Evolutionary conservation across 306 rosid genomes (phyloP).

Genomic region (Begonia masoniana): DNA sequence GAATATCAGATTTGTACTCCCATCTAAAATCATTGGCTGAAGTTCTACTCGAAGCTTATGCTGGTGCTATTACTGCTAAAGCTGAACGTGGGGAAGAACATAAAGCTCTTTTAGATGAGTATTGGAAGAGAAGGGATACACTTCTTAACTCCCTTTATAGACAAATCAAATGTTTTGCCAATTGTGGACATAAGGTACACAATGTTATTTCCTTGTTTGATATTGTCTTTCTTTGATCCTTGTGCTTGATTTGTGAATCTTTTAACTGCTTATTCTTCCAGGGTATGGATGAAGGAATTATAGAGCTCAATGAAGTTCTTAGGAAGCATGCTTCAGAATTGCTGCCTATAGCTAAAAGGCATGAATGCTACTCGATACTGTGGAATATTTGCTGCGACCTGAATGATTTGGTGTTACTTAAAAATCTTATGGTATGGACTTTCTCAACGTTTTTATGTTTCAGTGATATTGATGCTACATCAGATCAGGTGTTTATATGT

Average conservation of each 20-base stretch:
- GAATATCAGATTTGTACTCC: slow-evolving; percentile 47
- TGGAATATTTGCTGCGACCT: slow-evolving; percentile 80
- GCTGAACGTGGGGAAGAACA: slow-evolving; percentile 66
- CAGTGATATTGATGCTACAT: background rate
- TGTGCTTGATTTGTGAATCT: slow-evolving; percentile 11
- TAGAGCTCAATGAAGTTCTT: slow-evolving; percentile 31
- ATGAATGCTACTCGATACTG: slow-evolving; percentile 68
- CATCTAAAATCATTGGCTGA: slow-evolving; percentile 68
- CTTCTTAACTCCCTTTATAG: slow-evolving; percentile 65
- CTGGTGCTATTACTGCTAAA: slow-evolving; percentile 84
- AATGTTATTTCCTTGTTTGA: slow-evolving; percentile 36
- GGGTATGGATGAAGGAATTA: slow-evolving; percentile 42
- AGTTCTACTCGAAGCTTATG: slow-evolving; percentile 75
- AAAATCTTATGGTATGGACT: slow-evolving; percentile 66
- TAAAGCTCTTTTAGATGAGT: slow-evolving; percentile 62
- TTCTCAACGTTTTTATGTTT: slow-evolving; percentile 12
- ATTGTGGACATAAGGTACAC: slow-evolving; percentile 48
- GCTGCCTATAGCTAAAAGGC: slow-evolving; percentile 70
- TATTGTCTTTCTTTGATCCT: slow-evolving; percentile 9
- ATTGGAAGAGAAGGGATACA: slow-evolving; percentile 76
- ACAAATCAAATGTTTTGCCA: slow-evolving; percentile 42
- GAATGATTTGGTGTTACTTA: slow-evolving; percentile 64
- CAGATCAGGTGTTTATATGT: slow-evolving; percentile 1
- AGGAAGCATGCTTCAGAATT: slow-evolving; percentile 46
- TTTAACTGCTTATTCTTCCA: slow-evolving; percentile 32